These are phyloP conservation scores for Fusarium transvaalense DNA, from an alignment of 2,329 filamentous ascomycete genomes.

Conservation along the genomic window DNA sequence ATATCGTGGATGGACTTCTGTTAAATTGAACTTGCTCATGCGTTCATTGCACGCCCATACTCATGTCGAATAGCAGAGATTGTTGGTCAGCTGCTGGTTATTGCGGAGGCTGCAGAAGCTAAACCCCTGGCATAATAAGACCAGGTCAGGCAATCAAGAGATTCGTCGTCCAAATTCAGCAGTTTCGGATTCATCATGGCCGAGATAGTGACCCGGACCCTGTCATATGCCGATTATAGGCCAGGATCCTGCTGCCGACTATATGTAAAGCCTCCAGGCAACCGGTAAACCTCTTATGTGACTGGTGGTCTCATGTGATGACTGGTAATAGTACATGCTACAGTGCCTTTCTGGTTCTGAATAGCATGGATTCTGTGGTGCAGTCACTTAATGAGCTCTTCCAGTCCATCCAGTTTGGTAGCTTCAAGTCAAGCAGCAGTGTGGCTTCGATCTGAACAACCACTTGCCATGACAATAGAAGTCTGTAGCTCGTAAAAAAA, in stretches of 20 bases:
- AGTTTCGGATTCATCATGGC: slow-evolving; percentile 31
- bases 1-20: slow-evolving; percentile 12
- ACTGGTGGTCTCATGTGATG: slow-evolving; percentile 38
- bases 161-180: slow-evolving; percentile 26
- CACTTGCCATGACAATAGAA: background rate
- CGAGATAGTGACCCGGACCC: slow-evolving; percentile 18
- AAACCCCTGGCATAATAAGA: slow-evolving; percentile 27
- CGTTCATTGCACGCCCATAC: slow-evolving; percentile 19
- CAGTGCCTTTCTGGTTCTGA: background rate
- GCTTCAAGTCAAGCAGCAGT: background rate
- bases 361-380: background rate
- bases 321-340: background rate
- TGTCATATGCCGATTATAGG: slow-evolving; percentile 27
- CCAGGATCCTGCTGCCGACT: slow-evolving; percentile 17
- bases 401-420: background rate
- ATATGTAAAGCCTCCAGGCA: slow-evolving; percentile 7
- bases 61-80: slow-evolving; percentile 15
- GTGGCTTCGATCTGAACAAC: background rate
- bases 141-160: slow-evolving; percentile 19
- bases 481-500: background rate
- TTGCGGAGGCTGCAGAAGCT: slow-evolving; percentile 24
- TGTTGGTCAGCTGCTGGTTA: slow-evolving; percentile 23
- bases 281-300: slow-evolving; percentile 18
- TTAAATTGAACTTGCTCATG: slow-evolving; percentile 32
- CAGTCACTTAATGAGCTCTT: background rate